Evolutionary conservation across 345 rosid genomes (phyloP).

Genomic region (Dovyalis caffra): DNA sequence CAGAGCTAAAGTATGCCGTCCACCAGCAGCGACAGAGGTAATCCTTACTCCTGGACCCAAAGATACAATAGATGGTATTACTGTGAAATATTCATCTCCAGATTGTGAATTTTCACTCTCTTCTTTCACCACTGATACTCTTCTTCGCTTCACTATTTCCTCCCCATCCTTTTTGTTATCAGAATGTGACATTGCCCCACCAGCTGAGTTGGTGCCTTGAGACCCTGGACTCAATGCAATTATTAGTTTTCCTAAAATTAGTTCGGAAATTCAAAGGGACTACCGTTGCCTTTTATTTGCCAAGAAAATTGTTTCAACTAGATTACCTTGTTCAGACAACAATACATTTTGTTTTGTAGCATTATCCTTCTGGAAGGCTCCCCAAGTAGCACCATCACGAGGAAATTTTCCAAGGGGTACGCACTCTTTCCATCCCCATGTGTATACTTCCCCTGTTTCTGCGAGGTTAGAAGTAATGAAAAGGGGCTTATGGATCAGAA

Average conservation of each 20-base stretch:
- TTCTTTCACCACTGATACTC: constrained; percentile 49
- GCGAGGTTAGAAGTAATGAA: constrained; percentile 13
- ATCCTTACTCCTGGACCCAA: constrained; percentile 72
- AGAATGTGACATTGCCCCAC: constrained; percentile 26
- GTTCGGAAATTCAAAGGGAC: not conserved
- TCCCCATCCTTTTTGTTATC: constrained; percentile 48
- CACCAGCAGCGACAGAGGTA: constrained; percentile 72
- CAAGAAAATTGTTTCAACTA: not conserved
- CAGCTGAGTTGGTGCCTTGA: constrained; percentile 30
- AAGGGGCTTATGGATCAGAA: no score
- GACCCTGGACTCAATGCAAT: constrained; percentile 42
- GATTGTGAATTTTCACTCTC: constrained; percentile 44
- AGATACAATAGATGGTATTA: constrained; percentile 49
- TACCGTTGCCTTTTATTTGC: not conserved
- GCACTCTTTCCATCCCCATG: constrained; percentile 99
- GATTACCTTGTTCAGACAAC: constrained; percentile 50
- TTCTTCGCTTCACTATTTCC: constrained; percentile 57
- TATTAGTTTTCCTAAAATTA: not conserved
- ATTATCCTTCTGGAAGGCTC: constrained; percentile 41
- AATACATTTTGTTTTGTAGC: constrained; percentile 37
- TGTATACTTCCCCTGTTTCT: constrained; percentile 68
- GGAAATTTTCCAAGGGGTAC: constrained; percentile 51
- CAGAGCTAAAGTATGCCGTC: constrained; percentile 73
- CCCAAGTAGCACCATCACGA: constrained; percentile 33
- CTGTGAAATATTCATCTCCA: constrained; percentile 54